phyloP scores from a whole-genome alignment of 1,284 basidiomycete species.

The Rhizoctonia solani region DNA sequence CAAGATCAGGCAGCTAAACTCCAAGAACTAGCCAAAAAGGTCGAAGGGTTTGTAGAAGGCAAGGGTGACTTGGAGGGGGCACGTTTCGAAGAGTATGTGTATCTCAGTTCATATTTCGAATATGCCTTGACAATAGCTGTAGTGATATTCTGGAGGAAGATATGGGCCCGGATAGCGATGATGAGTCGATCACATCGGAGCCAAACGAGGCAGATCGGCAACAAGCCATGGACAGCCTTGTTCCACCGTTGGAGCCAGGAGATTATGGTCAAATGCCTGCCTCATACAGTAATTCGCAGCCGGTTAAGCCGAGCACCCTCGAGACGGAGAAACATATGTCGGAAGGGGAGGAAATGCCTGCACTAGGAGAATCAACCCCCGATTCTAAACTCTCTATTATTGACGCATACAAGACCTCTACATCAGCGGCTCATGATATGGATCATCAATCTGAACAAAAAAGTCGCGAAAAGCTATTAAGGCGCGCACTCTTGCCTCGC shows the following conservation, averaged over 20 bases:
- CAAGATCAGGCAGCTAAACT: conserved; percentile 71
- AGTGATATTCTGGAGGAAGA: conserved; percentile 37
- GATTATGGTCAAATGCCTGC: conserved; percentile 83
- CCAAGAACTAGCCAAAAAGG: conserved; percentile 76
- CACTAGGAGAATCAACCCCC: not conserved
- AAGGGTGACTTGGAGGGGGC: conserved; percentile 87
- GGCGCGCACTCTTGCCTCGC: conserved; percentile 76
- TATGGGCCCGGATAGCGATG: conserved; percentile 43
- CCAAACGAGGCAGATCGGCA: conserved; percentile 52
- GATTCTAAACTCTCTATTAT: conserved; percentile 40
- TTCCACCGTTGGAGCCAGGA: conserved; percentile 66
- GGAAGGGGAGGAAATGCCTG: conserved; percentile 28
- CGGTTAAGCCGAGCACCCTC: conserved; percentile 56
- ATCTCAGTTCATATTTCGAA: conserved; percentile 45
- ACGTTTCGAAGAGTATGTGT: conserved; percentile 85
- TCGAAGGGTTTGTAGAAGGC: conserved; percentile 85
- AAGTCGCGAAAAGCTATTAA: conserved; percentile 48
- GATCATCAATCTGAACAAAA: conserved; percentile 20
- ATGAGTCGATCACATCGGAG: conserved; percentile 48
- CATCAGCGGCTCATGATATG: not conserved
- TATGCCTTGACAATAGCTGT: not conserved
- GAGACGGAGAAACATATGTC: conserved; percentile 48
- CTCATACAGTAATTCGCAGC: conserved; percentile 64
- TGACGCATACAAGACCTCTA: conserved; percentile 14
- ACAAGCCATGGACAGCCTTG: conserved; percentile 70